Conservation (phyloP, 306 rosid species). For the Vachellia collinsii region DNA sequence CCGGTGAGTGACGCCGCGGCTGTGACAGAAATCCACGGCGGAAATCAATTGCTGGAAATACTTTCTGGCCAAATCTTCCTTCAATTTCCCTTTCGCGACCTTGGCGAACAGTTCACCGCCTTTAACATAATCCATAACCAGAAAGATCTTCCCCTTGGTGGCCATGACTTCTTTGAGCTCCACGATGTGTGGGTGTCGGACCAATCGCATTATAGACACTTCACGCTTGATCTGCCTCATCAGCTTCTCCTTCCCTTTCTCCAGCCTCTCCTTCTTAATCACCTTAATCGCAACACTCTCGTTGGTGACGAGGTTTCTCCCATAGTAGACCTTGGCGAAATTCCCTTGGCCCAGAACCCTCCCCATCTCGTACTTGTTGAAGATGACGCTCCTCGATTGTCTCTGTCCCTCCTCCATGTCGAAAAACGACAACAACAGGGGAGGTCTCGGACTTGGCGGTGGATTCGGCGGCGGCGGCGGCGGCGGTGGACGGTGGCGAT, state of each 20-base stretch:
- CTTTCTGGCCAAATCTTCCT: slow-evolving; percentile 60
- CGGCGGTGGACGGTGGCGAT: background rate
- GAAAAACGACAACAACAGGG: background rate
- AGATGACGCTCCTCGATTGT: slow-evolving; percentile 45
- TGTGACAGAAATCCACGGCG: slow-evolving; percentile 85
- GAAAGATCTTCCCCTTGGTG: slow-evolving; percentile 64
- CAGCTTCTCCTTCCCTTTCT: slow-evolving; percentile 51
- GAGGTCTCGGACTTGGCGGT: background rate
- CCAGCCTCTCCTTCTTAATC: slow-evolving; percentile 57
- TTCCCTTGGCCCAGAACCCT: slow-evolving; percentile 70
- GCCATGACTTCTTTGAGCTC: slow-evolving; percentile 84
- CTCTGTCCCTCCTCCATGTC: slow-evolving; percentile 22
- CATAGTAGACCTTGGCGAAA: slow-evolving; percentile 74
- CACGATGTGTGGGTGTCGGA: slow-evolving; percentile 75
- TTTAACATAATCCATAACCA: slow-evolving; percentile 69
- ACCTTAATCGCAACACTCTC: slow-evolving; percentile 82
- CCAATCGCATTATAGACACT: slow-evolving; percentile 74
- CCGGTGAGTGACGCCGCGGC: slow-evolving; percentile 81
- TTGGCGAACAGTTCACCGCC: slow-evolving; percentile 80
- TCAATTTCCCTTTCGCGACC: slow-evolving; percentile 54
- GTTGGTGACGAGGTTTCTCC: slow-evolving; percentile 47
- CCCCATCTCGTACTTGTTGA: slow-evolving; percentile 80
- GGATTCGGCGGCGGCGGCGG: background rate
- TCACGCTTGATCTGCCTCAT: slow-evolving; percentile 75
- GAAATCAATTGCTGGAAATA: slow-evolving; percentile 72